phyloP scores from a whole-genome alignment of 2,329 filamentous ascomycete species.

The Colletotrichum ledebouriae region DNA sequence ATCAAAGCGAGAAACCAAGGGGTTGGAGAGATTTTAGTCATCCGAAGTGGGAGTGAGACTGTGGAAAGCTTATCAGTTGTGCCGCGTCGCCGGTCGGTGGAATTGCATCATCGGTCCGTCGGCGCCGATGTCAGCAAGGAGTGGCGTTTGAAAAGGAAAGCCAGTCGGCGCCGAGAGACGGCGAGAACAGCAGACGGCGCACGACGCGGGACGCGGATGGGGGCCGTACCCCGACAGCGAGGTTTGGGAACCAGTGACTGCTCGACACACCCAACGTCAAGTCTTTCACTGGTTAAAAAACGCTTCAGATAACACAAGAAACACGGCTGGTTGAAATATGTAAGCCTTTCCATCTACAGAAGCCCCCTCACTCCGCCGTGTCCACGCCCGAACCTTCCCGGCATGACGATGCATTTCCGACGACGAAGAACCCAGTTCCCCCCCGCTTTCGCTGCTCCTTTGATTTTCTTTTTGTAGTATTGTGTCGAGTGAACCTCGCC shows the following conservation, averaged over 20 bases:
- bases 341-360: slow-evolving; percentile 42
- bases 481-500: slow-evolving; percentile 35
- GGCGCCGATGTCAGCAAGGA: neutral
- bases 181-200: too few species aligned
- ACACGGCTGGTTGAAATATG: slow-evolving; percentile 41
- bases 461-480: slow-evolving; percentile 16
- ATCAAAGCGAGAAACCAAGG: neutral
- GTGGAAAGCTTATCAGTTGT: slow-evolving; percentile 13
- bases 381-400: slow-evolving; percentile 27
- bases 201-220: too few species aligned
- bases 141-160: neutral
- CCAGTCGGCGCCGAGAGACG: neutral
- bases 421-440: slow-evolving; percentile 15
- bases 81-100: slow-evolving; percentile 1
- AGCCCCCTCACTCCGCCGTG: slow-evolving; percentile 32
- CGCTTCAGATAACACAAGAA: slow-evolving; percentile 5
- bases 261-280: neutral
- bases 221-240: too few species aligned
- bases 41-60: neutral
- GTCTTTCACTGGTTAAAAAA: neutral
- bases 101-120: slow-evolving; percentile 4
- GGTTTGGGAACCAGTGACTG: too few species aligned
- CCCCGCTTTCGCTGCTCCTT: slow-evolving; percentile 18
- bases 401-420: slow-evolving; percentile 37
- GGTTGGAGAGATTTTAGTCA: neutral